Evolutionary conservation across 2,329 filamentous ascomycete species (phyloP), one percentile per base, ranked within the genome.

Genomic region (Ascochyta viciae-villosae): DNA sequence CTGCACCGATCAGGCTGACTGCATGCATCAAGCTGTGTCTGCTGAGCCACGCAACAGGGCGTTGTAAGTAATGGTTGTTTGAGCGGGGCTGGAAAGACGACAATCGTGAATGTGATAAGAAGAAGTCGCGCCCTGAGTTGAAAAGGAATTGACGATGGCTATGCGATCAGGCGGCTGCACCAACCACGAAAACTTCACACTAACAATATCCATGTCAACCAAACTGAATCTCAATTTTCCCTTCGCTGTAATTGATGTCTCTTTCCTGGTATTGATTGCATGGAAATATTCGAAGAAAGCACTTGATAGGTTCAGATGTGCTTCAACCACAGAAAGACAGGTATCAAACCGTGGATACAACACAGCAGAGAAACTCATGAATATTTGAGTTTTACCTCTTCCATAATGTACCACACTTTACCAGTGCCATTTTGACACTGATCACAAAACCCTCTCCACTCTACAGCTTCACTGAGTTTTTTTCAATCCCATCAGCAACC

Each of bases 1-100:
- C 51, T 54, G 39, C 35, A 37, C 31, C 23, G 34, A 44, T 12
- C 16, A 33, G 39, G 47, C 39, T 48, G 34, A 34, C 37, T 19
- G 45, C 39, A 49, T 44, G 39, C 35, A 52, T 34, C 15, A 29
- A 24, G 22, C n/a, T 29, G 40, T 22, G n/a, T 2, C 19, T 19
- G 31, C 29, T 8, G 24, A 23, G 23, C 16, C 7, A 23, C 24
- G 8, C 15, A 23, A 27, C 13, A 9, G 12, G 6, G n/a, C 15
- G 19, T 22, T 9, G 3, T 22, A 6, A 19, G n/a, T n/a, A 3
- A 19, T 37, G 34, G 10, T 1, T 19, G 0, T 23, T 9, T 12
- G 19, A 12, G 1, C 4, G 8, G 24, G 19, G 5, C 37, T 22
- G 6, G 16, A 4, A 16, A 23, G 0, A 37, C 34, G 1, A 37